Base-by-base conservation (phyloP, 2,329 filamentous ascomycete genomes). In the Diaporthe aspalathi region DNA sequence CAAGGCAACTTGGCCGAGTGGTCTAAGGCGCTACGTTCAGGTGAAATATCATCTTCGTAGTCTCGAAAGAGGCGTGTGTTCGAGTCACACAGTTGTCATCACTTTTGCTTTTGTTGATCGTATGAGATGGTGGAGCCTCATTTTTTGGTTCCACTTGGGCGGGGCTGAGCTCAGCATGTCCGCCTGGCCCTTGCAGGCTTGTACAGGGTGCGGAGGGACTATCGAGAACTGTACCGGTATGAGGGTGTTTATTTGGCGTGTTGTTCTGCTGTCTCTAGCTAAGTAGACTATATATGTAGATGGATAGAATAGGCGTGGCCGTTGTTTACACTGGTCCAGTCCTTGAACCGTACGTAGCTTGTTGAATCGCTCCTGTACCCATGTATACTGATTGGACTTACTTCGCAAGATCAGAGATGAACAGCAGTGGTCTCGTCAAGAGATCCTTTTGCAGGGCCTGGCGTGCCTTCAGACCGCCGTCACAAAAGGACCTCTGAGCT, bases 1-100 rank as follows among this genome's bases (percentile, higher is more conserved):
- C 11, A 56, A 38, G 53, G 53, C 53, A 56, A 56, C 52, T 54
- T 56, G 53, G 53, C 53, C 53, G 53, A 56, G 53, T 24, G 53
- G 53, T 56, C 53, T 56, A 57, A 57, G 54, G 54, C 54, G 54
- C 54, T 57, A 57, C 54, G 54, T 57, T 57, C 54, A 57, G 54
- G 54, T 57, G 53, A 16, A 32, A 6, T 12, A 22, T 11, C 54
- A 57, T 57, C 54, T 57, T 57, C 54, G 54, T 57, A 57, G 54
- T 57, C 54, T 57, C 54, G 54, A 40, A 57, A 57, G 54, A 57
- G 54, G 54, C 54, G 54, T 57, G 54, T 17, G 54, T 57, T 57
- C 54, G 54, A 57, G 35, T 57, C 54, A 17, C 54, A 57, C 54
- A 40, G 32, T 57, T 40, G 32, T 57, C 54, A 57, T 22, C 9